A percentile compares a stretch with the other conserved stretches of the same genome.
Evolutionary conservation across 75 land plant genomes (phyloP).

Genomic region (Picea glauca): DNA sequence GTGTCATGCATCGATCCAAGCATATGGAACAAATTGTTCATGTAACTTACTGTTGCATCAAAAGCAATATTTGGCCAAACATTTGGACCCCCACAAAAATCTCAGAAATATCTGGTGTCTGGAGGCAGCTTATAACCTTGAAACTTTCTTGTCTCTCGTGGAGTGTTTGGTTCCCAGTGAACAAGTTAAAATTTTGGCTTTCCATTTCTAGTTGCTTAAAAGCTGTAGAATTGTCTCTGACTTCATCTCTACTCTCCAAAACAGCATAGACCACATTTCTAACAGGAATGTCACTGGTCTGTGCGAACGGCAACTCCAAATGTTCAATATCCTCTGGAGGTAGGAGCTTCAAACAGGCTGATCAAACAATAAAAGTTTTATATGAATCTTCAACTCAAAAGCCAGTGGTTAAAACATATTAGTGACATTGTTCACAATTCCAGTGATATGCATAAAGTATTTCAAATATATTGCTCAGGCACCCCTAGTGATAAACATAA

Average conservation of each 20-base stretch:
- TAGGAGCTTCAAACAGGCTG: slow-evolving; percentile 70
- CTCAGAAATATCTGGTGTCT: slow-evolving; percentile 17
- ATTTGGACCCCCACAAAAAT: slow-evolving; percentile 14
- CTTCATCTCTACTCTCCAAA: not conserved
- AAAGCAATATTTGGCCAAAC: slow-evolving; percentile 8
- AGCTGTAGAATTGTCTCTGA: slow-evolving; percentile 14
- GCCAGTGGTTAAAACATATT: not conserved
- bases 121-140: slow-evolving; percentile 43
- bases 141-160: slow-evolving; percentile 65
- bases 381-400: not conserved
- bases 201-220: slow-evolving; percentile 4
- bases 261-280: slow-evolving; percentile 36
- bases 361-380: slow-evolving; percentile 2
- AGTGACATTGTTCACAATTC: not conserved
- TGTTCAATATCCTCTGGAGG: slow-evolving; percentile 42
- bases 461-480: not conserved
- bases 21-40: slow-evolving; percentile 3
- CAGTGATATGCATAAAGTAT: not conserved
- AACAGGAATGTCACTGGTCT: slow-evolving; percentile 17
- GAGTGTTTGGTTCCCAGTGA: slow-evolving; percentile 74
- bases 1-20: not conserved
- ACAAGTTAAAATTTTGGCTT: slow-evolving; percentile 52
- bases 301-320: slow-evolving; percentile 49
- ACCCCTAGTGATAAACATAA: not conserved
- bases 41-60: slow-evolving; percentile 9